These are phyloP conservation scores for Fusarium pseudograminearum DNA, from an alignment of 2,329 filamentous ascomycete genomes.

Conservation along the genomic window DNA sequence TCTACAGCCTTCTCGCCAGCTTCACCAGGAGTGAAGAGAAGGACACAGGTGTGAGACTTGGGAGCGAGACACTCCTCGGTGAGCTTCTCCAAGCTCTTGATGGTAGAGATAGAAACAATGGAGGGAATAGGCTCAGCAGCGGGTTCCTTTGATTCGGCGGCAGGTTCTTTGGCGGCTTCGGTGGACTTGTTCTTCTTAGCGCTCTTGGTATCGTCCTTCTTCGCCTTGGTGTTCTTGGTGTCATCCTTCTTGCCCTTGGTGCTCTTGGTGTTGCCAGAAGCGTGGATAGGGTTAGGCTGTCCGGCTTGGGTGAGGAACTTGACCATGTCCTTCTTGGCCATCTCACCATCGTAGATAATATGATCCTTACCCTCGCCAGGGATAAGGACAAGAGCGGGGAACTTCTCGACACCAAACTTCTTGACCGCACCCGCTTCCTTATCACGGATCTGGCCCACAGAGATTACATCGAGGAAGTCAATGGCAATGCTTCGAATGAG, in stretches of 20 bases:
- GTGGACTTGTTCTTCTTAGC: slow-evolving; percentile 47
- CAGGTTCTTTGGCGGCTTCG: slow-evolving; percentile 49
- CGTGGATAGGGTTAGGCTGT: slow-evolving; percentile 79
- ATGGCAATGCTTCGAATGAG: slow-evolving; percentile 87
- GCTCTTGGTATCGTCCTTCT: slow-evolving; percentile 54
- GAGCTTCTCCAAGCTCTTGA: slow-evolving; percentile 73
- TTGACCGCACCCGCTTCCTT: slow-evolving; percentile 80
- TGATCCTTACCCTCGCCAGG: slow-evolving; percentile 76
- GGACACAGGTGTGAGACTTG: slow-evolving; percentile 84
- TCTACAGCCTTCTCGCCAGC: slow-evolving; percentile 68
- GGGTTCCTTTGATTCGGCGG: slow-evolving; percentile 45
- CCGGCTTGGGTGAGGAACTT: slow-evolving; percentile 85
- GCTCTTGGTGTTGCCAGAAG: slow-evolving; percentile 52
- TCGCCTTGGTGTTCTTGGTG: slow-evolving; percentile 56
- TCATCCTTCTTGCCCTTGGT: slow-evolving; percentile 56
- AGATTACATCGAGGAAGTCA: slow-evolving; percentile 85
- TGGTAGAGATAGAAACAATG: slow-evolving; percentile 72
- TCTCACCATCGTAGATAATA: slow-evolving; percentile 81
- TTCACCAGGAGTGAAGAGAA: slow-evolving; percentile 74
- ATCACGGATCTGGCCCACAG: slow-evolving; percentile 83
- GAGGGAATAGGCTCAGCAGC: slow-evolving; percentile 50
- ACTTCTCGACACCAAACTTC: slow-evolving; percentile 80
- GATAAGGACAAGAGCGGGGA: slow-evolving; percentile 84
- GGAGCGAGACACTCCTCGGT: slow-evolving; percentile 77
- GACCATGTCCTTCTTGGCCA: slow-evolving; percentile 86